Evolutionary conservation across 352 stramenopile species (phyloP).

Genomic region (Aphanomyces stellatus): DNA sequence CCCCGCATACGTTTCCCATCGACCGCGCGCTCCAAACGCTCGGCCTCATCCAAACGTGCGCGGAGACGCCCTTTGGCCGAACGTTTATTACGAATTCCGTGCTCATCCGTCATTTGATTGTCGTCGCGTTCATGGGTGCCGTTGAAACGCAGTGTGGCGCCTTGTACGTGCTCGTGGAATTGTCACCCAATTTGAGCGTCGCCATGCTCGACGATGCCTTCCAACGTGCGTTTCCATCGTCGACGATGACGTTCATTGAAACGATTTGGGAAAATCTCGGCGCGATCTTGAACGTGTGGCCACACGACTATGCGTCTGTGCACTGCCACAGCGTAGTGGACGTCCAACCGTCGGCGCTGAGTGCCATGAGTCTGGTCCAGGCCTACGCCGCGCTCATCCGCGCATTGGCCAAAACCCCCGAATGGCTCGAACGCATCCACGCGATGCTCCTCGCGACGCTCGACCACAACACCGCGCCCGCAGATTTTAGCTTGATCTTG

Average conservation of each 20-base stretch:
- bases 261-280: not conserved
- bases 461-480: not conserved
- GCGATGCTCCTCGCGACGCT: slow-evolving; percentile 25
- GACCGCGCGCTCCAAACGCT: slow-evolving; percentile 62
- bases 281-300: slow-evolving; percentile 1
- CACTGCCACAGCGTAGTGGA: slow-evolving; percentile 20
- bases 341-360: slow-evolving; percentile 39
- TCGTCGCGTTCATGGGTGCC: slow-evolving; percentile 41
- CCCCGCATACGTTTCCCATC: slow-evolving; percentile 22
- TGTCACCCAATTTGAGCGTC: slow-evolving; percentile 29
- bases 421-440: slow-evolving; percentile 30
- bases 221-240: slow-evolving; percentile 22
- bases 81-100: slow-evolving; percentile 43
- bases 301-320: not conserved
- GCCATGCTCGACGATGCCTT: slow-evolving; percentile 36
- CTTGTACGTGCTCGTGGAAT: slow-evolving; percentile 36
- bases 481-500: slow-evolving; percentile 7
- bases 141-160: slow-evolving; percentile 42
- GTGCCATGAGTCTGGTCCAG: slow-evolving; percentile 31
- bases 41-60: slow-evolving; percentile 49
- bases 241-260: slow-evolving; percentile 24
- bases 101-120: slow-evolving; percentile 53
- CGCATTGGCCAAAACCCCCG: not conserved
- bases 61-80: slow-evolving; percentile 42
- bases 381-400: slow-evolving; percentile 47